These are phyloP conservation scores for Laburnicola sp. DNA, from an alignment of 2,329 filamentous ascomycete species.

Conservation along the genomic window DNA sequence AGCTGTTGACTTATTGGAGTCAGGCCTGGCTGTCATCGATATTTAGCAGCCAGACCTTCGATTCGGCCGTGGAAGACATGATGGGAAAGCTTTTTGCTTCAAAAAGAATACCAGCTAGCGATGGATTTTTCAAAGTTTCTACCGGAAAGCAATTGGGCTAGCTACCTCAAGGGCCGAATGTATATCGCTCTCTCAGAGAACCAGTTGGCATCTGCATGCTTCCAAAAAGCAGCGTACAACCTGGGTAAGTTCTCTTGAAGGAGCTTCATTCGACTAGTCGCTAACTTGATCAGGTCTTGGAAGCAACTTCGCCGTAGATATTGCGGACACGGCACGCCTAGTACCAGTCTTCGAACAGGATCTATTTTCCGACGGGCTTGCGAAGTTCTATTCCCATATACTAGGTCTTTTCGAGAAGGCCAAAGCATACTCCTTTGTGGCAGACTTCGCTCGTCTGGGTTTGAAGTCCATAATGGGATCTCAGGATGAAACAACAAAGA, in stretches of 20 bases:
- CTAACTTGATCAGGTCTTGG: constrained; percentile 37
- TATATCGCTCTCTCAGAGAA: constrained; percentile 74
- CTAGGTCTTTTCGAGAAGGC: constrained; percentile 78
- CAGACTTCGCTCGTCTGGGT: constrained; percentile 78
- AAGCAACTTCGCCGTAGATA: constrained; percentile 40
- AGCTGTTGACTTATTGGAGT: constrained; percentile 51
- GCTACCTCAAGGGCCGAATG: constrained; percentile 83
- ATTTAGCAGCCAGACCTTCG: constrained; percentile 43
- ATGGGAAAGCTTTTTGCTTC: constrained; percentile 50
- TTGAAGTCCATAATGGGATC: constrained; percentile 48
- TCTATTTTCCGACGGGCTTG: constrained; percentile 70
- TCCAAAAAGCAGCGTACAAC: constrained; percentile 80
- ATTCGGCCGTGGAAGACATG: constrained; percentile 46
- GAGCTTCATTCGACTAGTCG: neutral
- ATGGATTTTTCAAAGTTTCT: constrained; percentile 69
- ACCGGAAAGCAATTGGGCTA: constrained; percentile 60
- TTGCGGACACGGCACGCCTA: constrained; percentile 55
- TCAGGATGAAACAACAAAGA: constrained; percentile 39
- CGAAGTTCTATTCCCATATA: constrained; percentile 86
- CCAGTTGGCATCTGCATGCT: constrained; percentile 71
- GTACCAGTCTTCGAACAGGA: constrained; percentile 74
- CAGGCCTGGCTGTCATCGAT: constrained; percentile 50
- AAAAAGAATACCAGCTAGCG: constrained; percentile 55
- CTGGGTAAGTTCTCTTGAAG: constrained; percentile 66
- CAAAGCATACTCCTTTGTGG: constrained; percentile 76